These are phyloP conservation scores for Ettlia oleoabundans DNA, from an alignment of 139 green algal genomes.

Conservation along the genomic window DNA sequence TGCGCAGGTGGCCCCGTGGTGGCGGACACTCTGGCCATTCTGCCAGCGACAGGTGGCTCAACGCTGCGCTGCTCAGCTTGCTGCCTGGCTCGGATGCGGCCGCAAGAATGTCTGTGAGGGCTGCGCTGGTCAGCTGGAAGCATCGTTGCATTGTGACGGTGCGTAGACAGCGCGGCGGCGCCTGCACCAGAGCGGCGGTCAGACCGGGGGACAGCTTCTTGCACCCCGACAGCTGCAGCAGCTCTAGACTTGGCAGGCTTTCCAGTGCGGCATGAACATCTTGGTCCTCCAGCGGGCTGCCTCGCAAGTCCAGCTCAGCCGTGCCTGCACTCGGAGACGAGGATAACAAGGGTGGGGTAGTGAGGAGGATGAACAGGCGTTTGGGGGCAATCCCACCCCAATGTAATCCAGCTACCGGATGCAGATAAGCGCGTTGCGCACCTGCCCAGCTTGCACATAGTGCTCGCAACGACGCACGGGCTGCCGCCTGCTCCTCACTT, in stretches of 20 bases:
- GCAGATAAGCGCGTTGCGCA: too few species aligned
- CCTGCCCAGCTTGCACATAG: conserved; percentile 1
- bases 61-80: background rate
- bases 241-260: conserved; percentile 39
- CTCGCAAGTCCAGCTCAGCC: conserved; percentile 50
- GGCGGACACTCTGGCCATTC: background rate
- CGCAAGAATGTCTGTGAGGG: conserved; percentile 50
- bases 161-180: background rate
- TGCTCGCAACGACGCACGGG: background rate
- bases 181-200: conserved; percentile 4
- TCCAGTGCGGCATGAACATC: conserved; percentile 38
- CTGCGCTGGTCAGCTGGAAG: conserved; percentile 62
- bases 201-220: conserved; percentile 59
- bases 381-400: background rate
- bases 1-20: conserved; percentile 26
- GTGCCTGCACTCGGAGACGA: background rate
- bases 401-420: background rate
- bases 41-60: conserved; percentile 43
- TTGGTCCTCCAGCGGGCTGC: conserved; percentile 50
- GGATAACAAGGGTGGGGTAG: background rate
- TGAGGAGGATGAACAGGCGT: background rate
- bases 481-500: conserved; percentile 9
- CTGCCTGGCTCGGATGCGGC: conserved; percentile 10
- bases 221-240: conserved; percentile 58
- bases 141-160: conserved; percentile 68